Evolutionary conservation across 805 yeast species (phyloP), one percentile per base, ranked within the genome.

Genomic region (Spencermartinsiella europaea): DNA sequence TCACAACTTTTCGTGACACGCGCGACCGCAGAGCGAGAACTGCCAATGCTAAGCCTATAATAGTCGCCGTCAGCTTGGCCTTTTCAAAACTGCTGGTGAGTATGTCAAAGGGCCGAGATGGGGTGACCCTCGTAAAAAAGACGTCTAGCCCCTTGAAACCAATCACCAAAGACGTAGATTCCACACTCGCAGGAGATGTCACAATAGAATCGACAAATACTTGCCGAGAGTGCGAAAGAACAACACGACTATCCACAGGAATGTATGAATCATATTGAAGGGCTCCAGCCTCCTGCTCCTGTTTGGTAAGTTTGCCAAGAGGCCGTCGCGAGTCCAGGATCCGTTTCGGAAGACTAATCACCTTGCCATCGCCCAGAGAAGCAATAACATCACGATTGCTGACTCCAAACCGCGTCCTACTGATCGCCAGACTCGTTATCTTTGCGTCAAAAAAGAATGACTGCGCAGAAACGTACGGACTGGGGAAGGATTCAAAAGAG

Each of bases 91-190:
- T 71, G 25, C 73, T 67, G 21, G 81, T 76, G 62, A 91, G 72
- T 42, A 78, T 71, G 66, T 91, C 99, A 65, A 86, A 90, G 34
- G 87, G 85, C 37, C 77, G 77, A 0, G 96, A 86, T 0, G 98
- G 96, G 42, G 83, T 76, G 15, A 85, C 73, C 47, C 79, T 72
- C 0, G 95, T 82, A 59, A 90, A 85, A 67, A 85, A 90, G 4
- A 84, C 62, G 60, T 87, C 95, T 15, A 40, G 22, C 16, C 35
- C 38, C 27, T 79, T 66, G 33, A 75, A 71, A 50, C 93, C 81
- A 0, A 85, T 76, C 16, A 86, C 72, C 15, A 66, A 47, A 1
- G 83, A 72, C 0, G 97, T 89, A 1, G 95, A 85, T 65, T 91
- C 98, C 43, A 89, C 69, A 34, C 77, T 73, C 0, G 97, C 85